Evolutionary conservation across 352 stramenopile species (phyloP).

Genomic region (Phytophthora sojae): DNA sequence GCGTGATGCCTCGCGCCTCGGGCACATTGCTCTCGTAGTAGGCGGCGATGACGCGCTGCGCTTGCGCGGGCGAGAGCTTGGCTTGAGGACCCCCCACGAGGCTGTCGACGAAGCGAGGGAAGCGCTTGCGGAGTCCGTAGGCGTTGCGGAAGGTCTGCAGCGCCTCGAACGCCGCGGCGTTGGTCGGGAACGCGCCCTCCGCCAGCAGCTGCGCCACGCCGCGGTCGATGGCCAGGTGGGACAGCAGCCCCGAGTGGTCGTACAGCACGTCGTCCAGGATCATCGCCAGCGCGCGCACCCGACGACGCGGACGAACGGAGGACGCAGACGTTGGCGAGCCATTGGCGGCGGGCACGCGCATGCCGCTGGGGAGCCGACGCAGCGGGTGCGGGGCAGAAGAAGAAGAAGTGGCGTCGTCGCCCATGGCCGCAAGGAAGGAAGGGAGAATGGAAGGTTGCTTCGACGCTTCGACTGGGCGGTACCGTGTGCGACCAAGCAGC

Average conservation of each 20-base stretch:
- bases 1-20: conserved; percentile 71
- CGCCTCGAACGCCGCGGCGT: conserved; percentile 68
- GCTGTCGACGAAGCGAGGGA: conserved; percentile 85
- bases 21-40: conserved; percentile 86
- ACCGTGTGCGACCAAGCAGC: conserved; percentile 10
- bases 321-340: background rate
- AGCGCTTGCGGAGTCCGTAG: conserved; percentile 86
- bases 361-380: conserved; percentile 29
- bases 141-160: conserved; percentile 84
- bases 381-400: conserved; percentile 14
- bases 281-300: conserved; percentile 82
- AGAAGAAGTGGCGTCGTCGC: conserved; percentile 11
- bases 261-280: conserved; percentile 90
- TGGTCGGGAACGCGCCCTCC: conserved; percentile 77
- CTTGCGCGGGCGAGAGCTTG: conserved; percentile 51
- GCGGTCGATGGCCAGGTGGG: conserved; percentile 81
- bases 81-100: conserved; percentile 51
- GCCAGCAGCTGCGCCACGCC: conserved; percentile 74
- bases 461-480: conserved; percentile 1
- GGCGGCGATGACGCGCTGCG: conserved; percentile 66
- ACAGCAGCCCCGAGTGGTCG: conserved; percentile 84
- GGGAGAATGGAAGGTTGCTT: no score
- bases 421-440: conserved; percentile 1
- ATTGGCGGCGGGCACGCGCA: conserved; percentile 19
- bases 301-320: conserved; percentile 33